These are phyloP conservation scores for Xylaria curta DNA, from an alignment of 495 filamentous ascomycete species.

Conservation along the genomic window DNA sequence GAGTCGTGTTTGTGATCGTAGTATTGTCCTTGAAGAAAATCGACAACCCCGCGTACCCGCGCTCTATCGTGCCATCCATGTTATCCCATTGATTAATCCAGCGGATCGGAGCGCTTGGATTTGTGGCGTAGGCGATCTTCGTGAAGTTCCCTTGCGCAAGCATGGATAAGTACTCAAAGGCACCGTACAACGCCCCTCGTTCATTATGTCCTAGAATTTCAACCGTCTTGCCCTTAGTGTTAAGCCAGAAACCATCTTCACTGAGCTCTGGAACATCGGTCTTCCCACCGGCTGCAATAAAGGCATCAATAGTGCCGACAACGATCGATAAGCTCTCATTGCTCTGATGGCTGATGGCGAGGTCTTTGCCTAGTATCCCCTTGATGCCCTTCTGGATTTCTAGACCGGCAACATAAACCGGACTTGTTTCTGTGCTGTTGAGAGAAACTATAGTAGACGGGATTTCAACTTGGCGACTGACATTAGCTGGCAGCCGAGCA, in stretches of 20 bases:
- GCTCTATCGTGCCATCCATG: constrained; percentile 71
- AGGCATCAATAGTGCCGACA: constrained; percentile 64
- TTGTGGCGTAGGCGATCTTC: constrained; percentile 58
- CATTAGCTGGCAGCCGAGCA: constrained; percentile 56
- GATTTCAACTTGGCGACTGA: constrained; percentile 42
- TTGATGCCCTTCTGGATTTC: constrained; percentile 66
- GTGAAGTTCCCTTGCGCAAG: constrained; percentile 68
- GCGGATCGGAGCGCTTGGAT: constrained; percentile 66
- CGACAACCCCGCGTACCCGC: constrained; percentile 71
- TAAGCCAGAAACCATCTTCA: constrained; percentile 70
- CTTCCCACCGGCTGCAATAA: constrained; percentile 47
- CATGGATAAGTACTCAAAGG: constrained; percentile 71
- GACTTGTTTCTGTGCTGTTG: constrained; percentile 57
- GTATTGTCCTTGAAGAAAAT: constrained; percentile 69
- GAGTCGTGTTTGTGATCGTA: constrained; percentile 63
- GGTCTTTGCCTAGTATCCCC: constrained; percentile 56
- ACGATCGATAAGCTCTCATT: constrained; percentile 46
- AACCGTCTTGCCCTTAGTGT: constrained; percentile 50
- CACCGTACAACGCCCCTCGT: constrained; percentile 71
- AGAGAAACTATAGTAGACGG: constrained; percentile 62
- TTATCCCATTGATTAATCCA: constrained; percentile 82
- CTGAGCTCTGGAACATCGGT: constrained; percentile 51
- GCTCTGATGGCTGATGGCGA: constrained; percentile 41
- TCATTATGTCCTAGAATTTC: constrained; percentile 71
- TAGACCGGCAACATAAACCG: constrained; percentile 63